Percentiles rank a stretch among this genome's conserved stretches.
Evolutionary conservation across 164 flowering plant genomes (phyloP).

Genomic region (Buxus sempervirens): DNA sequence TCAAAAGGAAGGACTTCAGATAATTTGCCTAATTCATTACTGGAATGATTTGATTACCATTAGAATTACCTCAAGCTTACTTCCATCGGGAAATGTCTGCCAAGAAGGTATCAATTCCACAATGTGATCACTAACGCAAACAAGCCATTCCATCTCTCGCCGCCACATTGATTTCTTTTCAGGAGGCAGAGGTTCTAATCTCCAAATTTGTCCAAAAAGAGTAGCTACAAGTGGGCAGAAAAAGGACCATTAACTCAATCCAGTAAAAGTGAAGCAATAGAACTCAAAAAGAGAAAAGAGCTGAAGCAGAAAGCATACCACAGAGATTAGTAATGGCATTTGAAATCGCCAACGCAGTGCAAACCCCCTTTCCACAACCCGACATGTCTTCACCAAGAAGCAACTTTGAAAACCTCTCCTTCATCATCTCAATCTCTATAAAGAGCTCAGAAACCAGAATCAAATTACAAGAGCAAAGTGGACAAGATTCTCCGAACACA

Average conservation of each 20-base stretch:
- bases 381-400: conserved; percentile 89
- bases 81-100: conserved; percentile 68
- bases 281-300: not conserved
- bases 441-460: conserved; percentile 3
- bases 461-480: conserved; percentile 3
- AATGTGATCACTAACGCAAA: conserved; percentile 60
- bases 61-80: conserved; percentile 49
- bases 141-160: conserved; percentile 67
- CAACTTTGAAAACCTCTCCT: conserved; percentile 75
- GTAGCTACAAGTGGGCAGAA: conserved; percentile 52
- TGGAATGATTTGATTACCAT: not conserved
- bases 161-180: conserved; percentile 63
- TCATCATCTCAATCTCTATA: conserved; percentile 69
- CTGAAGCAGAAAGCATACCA: conserved; percentile 35
- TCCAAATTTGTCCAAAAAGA: conserved; percentile 61
- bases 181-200: conserved; percentile 49
- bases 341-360: conserved; percentile 66
- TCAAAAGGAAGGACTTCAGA: not conserved
- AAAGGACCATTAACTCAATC: too few species aligned
- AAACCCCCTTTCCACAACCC: conserved; percentile 74
- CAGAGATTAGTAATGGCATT: conserved; percentile 83
- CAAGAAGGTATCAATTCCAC: conserved; percentile 55
- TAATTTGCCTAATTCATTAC: not conserved
- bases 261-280: not conserved
- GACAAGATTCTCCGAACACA: not conserved